Percentiles rank a stretch among this genome's conserved stretches.
Evolutionary conservation across 495 filamentous ascomycete genomes (phyloP).

Genomic region (Achaetomiella virescens): DNA sequence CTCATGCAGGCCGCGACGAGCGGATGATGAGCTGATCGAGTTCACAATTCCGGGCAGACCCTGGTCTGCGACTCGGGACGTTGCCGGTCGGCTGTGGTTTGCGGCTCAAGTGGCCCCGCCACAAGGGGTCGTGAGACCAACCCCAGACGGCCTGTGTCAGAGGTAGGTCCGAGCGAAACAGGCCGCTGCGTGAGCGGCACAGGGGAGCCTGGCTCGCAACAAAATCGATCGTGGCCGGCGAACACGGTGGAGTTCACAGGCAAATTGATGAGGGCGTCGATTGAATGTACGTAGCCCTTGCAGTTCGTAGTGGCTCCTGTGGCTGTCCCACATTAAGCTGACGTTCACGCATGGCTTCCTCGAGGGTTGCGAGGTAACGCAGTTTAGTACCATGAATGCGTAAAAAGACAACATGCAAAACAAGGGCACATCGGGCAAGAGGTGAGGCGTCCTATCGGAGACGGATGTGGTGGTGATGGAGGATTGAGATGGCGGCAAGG

Average conservation of each 20-base stretch:
- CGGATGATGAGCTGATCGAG: slow-evolving; percentile 9
- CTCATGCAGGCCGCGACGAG: slow-evolving; percentile 4
- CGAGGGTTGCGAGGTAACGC: no score
- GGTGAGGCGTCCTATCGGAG: no score
- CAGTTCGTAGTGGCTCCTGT: no score
- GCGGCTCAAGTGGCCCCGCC: slow-evolving; percentile 19
- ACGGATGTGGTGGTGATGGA: no score
- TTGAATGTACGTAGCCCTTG: no score
- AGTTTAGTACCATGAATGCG: no score
- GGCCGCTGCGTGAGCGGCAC: slow-evolving; percentile 14
- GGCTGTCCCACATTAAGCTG: no score
- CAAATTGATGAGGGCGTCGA: neutral
- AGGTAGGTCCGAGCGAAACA: slow-evolving; percentile 31
- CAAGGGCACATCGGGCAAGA: no score
- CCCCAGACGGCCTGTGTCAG: slow-evolving; percentile 33
- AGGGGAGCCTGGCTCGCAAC: slow-evolving; percentile 5
- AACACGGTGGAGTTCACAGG: neutral
- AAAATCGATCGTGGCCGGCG: slow-evolving; percentile 8
- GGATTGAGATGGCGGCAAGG: no score
- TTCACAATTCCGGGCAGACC: neutral
- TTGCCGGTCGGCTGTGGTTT: slow-evolving; percentile 14
- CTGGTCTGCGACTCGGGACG: slow-evolving; percentile 8
- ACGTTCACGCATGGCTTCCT: no score
- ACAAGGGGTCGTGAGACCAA: slow-evolving; percentile 29
- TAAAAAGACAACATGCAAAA: no score